These are phyloP conservation scores for Arachis monticola DNA, from an alignment of 331 rosid genomes.

Conservation along the genomic window DNA sequence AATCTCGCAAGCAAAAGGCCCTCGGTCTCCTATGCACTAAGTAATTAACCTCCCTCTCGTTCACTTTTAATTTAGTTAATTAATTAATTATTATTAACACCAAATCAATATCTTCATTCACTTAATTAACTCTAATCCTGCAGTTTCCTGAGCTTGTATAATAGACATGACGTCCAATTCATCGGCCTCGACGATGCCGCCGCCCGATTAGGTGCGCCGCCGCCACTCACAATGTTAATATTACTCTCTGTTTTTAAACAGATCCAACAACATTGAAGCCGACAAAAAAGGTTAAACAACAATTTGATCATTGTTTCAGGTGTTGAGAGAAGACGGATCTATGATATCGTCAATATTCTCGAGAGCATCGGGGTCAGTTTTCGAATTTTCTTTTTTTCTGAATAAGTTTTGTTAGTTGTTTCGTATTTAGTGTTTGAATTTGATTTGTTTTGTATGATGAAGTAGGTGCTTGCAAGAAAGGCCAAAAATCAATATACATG, in stretches of 20 bases:
- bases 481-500: conserved; percentile 91
- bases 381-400: background rate
- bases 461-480: conserved; percentile 73
- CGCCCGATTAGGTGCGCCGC: conserved; percentile 58
- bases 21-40: conserved; percentile 96
- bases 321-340: conserved; percentile 89
- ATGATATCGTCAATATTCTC: conserved; percentile 90
- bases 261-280: conserved; percentile 3
- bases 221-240: background rate
- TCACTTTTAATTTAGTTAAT: background rate
- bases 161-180: conserved; percentile 61
- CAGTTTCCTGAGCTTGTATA: conserved; percentile 82
- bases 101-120: no score
- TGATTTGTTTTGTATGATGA: background rate
- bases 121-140: background rate
- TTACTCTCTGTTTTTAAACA: background rate
- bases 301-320: conserved; percentile 45
- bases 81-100: no score
- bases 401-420: background rate
- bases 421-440: background rate
- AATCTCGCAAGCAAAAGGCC: conserved; percentile 86
- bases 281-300: no score
- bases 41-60: conserved; percentile 37
- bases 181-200: conserved; percentile 95
- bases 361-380: conserved; percentile 80